Base-by-base conservation (phyloP, 768 basidiomycete species). In the Tylopilus sp. region DNA sequence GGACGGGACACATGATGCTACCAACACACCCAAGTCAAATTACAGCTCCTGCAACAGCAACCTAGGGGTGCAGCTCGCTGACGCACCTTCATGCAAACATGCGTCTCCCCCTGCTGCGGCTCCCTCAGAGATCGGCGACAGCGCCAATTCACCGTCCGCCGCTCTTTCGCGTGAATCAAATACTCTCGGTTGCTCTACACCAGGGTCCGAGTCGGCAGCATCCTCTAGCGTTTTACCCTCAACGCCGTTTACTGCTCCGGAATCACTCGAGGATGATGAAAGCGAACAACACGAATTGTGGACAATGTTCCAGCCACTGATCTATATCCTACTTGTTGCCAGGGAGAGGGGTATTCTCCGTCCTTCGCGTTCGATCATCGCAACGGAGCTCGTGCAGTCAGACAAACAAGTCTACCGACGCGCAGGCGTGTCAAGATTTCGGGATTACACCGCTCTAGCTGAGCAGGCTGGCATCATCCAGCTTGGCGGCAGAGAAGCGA, bases 281-380 rank as follows among this genome's bases (percentile, higher is more conserved):
- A 38, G 2, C 48, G 46, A 34, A 43, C 46, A 26, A n/a, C 40
- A 16, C n/a, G 50, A 51, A 45, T 42, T 60, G 21, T 65, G 68
- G 48, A 19, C 52, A 19, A 54, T 52, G 43, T 79, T 78, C 55
- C 55, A 56, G 30, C 58, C 70, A 25, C 61, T 70, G 46, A 57
- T 70, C 26, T 34, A 58, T 13, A 40, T 48, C 49, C 48, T 70
- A 29, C 47, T 69, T 17, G 57, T 52, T 30, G 60, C 56, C 22
- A 64, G 59, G 29, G 54, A 56, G 16, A 68, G 65, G 6, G 77
- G 77, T 5, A 52, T 63, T 25, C 0, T 34, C 25, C 70, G 60
- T 17, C 71, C 78, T 13, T 63, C 69, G 5, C 76, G 78, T n/a
- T 74, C 77, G 16, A 53, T 9, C 1, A 53, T 83, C 19, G 76